A percentile compares a stretch with the other conserved stretches of the same genome.
phyloP scores from a whole-genome alignment of 768 basidiomycete species.

The Termitomyces sp. region DNA sequence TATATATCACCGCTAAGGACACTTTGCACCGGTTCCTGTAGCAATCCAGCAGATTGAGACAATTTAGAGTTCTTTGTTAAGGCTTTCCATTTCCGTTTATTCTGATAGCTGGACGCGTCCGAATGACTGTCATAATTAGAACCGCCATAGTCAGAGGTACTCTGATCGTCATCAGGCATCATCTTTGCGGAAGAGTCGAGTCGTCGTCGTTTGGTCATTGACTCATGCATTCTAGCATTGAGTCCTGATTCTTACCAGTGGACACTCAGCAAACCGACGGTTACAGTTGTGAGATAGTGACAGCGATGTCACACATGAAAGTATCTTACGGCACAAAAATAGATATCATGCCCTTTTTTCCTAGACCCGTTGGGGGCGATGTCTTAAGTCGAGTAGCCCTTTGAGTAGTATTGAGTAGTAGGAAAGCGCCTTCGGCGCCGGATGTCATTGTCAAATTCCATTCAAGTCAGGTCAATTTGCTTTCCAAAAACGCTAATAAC shows the following conservation, averaged over 20 bases:
- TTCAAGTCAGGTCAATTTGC: no score
- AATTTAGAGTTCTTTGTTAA: neutral
- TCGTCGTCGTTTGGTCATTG: conserved; percentile 7
- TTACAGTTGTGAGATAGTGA: no score
- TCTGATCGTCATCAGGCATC: neutral
- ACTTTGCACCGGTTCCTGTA: neutral
- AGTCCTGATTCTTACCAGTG: neutral
- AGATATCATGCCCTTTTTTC: no score
- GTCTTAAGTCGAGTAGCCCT: no score
- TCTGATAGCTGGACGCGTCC: conserved; percentile 2
- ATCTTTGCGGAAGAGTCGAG: neutral
- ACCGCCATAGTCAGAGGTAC: conserved; percentile 7
- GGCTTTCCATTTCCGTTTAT: conserved; percentile 6
- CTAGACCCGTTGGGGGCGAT: no score
- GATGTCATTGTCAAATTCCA: no score
- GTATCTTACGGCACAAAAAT: no score
- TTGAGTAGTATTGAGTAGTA: no score
- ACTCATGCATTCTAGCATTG: no score
- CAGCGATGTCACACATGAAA: no score
- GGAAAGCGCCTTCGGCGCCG: no score
- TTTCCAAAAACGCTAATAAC: no score
- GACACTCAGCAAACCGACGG: neutral
- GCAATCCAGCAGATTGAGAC: neutral
- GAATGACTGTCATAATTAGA: conserved; percentile 13
- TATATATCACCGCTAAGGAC: neutral